Conservation (phyloP, 495 filamentous ascomycete species). For the Penicillium crystallinum region DNA sequence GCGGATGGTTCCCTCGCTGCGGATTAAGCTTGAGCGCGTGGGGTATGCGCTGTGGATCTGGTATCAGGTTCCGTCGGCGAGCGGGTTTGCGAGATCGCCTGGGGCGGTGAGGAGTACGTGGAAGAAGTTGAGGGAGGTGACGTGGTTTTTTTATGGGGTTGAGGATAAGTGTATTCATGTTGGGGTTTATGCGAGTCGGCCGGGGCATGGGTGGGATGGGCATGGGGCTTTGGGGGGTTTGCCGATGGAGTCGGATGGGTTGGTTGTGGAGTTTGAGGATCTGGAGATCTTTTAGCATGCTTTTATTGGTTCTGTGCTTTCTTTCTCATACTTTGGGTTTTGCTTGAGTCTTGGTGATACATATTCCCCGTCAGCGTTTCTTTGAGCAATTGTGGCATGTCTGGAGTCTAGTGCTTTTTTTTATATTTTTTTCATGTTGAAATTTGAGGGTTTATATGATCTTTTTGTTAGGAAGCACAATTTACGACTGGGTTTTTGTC, state of each 20-base stretch:
- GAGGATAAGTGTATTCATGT: slow-evolving; percentile 55
- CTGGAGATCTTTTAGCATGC: slow-evolving; percentile 47
- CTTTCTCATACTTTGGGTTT: slow-evolving; percentile 1
- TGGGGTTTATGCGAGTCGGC: slow-evolving; percentile 53
- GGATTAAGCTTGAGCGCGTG: slow-evolving; percentile 55
- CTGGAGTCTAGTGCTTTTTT: slow-evolving; percentile 19
- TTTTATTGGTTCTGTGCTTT: slow-evolving; percentile 5
- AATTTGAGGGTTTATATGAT: not conserved
- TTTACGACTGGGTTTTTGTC: not conserved
- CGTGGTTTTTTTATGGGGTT: slow-evolving; percentile 57
- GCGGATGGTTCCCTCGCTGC: slow-evolving; percentile 36
- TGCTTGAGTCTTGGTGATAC: slow-evolving; percentile 15
- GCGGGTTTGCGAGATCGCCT: slow-evolving; percentile 32
- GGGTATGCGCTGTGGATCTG: slow-evolving; percentile 54
- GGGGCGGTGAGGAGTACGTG: slow-evolving; percentile 43
- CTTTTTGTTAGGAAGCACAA: not conserved
- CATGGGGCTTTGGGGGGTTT: slow-evolving; percentile 30
- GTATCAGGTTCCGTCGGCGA: slow-evolving; percentile 44
- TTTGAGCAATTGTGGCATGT: slow-evolving; percentile 23
- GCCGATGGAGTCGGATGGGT: slow-evolving; percentile 30
- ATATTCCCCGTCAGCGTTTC: slow-evolving; percentile 20
- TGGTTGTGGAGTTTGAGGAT: slow-evolving; percentile 55
- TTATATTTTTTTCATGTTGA: not conserved
- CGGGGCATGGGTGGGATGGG: slow-evolving; percentile 43
- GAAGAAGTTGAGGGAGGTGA: slow-evolving; percentile 56